phyloP scores from a whole-genome alignment of 2,329 filamentous ascomycete species.

The Trichoderma atrobrunneum region DNA sequence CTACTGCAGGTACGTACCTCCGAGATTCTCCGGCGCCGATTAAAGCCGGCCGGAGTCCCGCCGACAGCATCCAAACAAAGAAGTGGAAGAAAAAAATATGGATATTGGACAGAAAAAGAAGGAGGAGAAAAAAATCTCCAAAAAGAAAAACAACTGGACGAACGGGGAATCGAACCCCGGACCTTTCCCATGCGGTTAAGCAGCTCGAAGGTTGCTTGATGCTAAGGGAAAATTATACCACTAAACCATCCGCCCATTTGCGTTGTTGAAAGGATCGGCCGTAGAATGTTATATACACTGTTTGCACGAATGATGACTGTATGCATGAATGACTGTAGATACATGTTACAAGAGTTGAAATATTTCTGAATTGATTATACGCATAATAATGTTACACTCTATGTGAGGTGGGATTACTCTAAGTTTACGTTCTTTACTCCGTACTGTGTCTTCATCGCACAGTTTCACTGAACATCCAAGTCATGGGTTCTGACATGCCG shows the following conservation, averaged over 20 bases:
- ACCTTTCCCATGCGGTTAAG: slow-evolving; percentile 19
- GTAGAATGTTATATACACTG: background rate
- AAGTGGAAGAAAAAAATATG: background rate
- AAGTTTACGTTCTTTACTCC: background rate
- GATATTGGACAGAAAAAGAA: background rate
- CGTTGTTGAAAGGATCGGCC: background rate
- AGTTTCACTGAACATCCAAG: slow-evolving; percentile 17
- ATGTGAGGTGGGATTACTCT: background rate
- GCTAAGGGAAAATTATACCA: slow-evolving; percentile 21
- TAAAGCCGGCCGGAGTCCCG: background rate
- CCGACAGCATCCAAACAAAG: background rate
- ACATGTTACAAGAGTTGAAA: background rate
- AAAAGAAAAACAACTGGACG: slow-evolving; percentile 16
- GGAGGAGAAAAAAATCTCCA: background rate
- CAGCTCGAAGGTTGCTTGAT: slow-evolving; percentile 5
- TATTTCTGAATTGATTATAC: background rate
- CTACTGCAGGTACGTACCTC: background rate
- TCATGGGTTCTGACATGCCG: slow-evolving; percentile 6
- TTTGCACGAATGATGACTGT: background rate
- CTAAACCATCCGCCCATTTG: slow-evolving; percentile 20
- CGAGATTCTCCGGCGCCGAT: background rate
- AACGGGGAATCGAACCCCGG: slow-evolving; percentile 23
- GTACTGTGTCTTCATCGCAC: background rate
- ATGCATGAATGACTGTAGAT: background rate
- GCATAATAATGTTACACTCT: background rate